phyloP scores from a whole-genome alignment of 148 eudicot genomes.

The Fallopia convolvulus region DNA sequence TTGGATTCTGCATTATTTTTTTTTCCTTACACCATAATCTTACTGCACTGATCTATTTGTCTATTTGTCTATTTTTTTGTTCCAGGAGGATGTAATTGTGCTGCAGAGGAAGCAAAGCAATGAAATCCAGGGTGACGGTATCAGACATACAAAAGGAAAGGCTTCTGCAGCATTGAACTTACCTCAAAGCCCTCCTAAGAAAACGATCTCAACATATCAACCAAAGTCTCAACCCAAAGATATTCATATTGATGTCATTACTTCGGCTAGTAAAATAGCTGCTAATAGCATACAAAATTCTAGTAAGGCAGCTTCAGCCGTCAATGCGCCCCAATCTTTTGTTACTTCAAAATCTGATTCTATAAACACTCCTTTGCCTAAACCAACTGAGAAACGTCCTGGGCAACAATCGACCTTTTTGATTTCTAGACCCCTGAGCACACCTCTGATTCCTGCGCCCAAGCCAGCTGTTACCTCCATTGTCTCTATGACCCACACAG shows the following conservation, averaged over 20 bases:
- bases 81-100: conserved; percentile 38
- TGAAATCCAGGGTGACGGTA: conserved; percentile 31
- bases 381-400: conserved; percentile 37
- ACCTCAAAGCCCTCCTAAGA: conserved; percentile 45
- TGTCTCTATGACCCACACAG: conserved; percentile 32
- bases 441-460: conserved; percentile 57
- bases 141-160: conserved; percentile 26
- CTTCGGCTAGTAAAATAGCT: conserved; percentile 29
- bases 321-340: conserved; percentile 26
- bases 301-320: conserved; percentile 21
- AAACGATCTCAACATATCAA: conserved; percentile 15
- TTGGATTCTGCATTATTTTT: neutral
- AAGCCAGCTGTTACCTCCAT: conserved; percentile 32
- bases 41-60: neutral
- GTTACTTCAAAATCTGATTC: conserved; percentile 25
- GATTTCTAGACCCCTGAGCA: conserved; percentile 79
- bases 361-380: conserved; percentile 26
- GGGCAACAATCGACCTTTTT: conserved; percentile 30
- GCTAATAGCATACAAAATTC: conserved; percentile 25
- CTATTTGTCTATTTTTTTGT: neutral
- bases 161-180: conserved; percentile 17
- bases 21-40: neutral
- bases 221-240: conserved; percentile 28
- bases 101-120: conserved; percentile 33
- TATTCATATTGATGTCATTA: conserved; percentile 17